phyloP scores from a whole-genome alignment of 129 eudicot genomes.

The Saussurea involucrata region DNA sequence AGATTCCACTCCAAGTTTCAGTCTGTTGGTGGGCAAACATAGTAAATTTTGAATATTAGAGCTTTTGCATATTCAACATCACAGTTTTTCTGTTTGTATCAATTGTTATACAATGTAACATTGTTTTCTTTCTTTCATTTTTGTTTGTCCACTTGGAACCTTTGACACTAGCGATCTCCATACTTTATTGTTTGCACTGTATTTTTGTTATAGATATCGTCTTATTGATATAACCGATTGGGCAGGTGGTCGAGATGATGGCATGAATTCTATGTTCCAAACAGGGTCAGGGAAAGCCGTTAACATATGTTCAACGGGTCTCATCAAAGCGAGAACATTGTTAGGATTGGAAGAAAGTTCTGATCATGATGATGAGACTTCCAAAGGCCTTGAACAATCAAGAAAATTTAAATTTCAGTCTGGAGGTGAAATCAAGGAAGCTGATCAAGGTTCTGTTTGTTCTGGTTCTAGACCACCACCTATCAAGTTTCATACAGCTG shows the following conservation, averaged over 20 bases:
- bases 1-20: neutral
- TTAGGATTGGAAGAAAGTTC: constrained; percentile 52
- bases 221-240: neutral
- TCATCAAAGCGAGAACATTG: constrained; percentile 65
- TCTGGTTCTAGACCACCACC: constrained; percentile 51
- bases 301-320: constrained; percentile 61
- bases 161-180: neutral
- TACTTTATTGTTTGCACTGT: constrained; percentile 5
- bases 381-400: constrained; percentile 29
- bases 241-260: constrained; percentile 44
- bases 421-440: constrained; percentile 32
- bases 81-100: neutral
- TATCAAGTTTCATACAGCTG: constrained; percentile 86
- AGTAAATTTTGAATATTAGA: neutral
- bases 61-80: constrained; percentile 5
- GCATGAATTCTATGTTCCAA: constrained; percentile 44
- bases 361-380: constrained; percentile 27
- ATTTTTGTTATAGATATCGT: neutral
- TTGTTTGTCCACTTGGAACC: constrained; percentile 3
- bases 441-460: constrained; percentile 23
- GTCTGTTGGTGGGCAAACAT: neutral
- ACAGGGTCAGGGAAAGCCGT: constrained; percentile 91
- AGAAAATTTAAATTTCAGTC: constrained; percentile 24
- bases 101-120: neutral
- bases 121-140: neutral